Percentiles rank a stretch among this genome's conserved stretches.
These are phyloP conservation scores for Penicillium janthinellum DNA, from an alignment of 2,329 filamentous ascomycete genomes.

Conservation along the genomic window DNA sequence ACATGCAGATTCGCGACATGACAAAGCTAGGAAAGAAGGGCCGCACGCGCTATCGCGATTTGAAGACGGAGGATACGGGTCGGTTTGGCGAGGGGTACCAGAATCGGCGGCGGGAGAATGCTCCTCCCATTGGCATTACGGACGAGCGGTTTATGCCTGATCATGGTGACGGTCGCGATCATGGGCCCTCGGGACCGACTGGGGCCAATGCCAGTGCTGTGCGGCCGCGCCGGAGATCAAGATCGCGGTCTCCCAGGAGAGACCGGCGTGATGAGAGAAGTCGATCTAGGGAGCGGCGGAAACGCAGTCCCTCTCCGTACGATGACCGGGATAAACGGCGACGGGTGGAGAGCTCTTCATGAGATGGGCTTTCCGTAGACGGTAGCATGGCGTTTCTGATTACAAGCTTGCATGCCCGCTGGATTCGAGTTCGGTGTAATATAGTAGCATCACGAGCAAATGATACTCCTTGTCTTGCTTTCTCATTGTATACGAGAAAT, in stretches of 20 bases:
- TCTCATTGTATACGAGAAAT: conserved; percentile 4
- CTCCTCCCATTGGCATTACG: conserved; percentile 40
- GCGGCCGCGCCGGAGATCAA: conserved; percentile 39
- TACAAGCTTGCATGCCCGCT: conserved; percentile 17
- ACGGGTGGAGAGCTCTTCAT: conserved; percentile 35
- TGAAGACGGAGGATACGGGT: conserved; percentile 88
- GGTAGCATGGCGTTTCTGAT: conserved; percentile 23
- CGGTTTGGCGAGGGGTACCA: conserved; percentile 63
- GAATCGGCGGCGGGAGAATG: conserved; percentile 33
- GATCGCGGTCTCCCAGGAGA: conserved; percentile 52
- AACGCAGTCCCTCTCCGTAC: conserved; percentile 47
- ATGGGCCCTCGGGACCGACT: conserved; percentile 38
- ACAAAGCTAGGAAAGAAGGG: conserved; percentile 92
- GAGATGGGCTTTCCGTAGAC: conserved; percentile 19
- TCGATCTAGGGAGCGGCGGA: conserved; percentile 48
- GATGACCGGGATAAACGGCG: conserved; percentile 47
- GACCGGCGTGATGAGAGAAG: conserved; percentile 48
- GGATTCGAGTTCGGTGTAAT: conserved; percentile 7
- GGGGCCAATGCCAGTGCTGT: conserved; percentile 51
- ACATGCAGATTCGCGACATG: conserved; percentile 90
- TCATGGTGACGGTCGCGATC: conserved; percentile 35
- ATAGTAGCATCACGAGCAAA: conserved; percentile 22
- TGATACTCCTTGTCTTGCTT: conserved; percentile 1
- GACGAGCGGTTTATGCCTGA: conserved; percentile 53
- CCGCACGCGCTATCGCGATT: conserved; percentile 83